Evolutionary conservation across 768 basidiomycete species (phyloP), one percentile per base, ranked within the genome.

Genomic region (Kwoniella botswanensis): DNA sequence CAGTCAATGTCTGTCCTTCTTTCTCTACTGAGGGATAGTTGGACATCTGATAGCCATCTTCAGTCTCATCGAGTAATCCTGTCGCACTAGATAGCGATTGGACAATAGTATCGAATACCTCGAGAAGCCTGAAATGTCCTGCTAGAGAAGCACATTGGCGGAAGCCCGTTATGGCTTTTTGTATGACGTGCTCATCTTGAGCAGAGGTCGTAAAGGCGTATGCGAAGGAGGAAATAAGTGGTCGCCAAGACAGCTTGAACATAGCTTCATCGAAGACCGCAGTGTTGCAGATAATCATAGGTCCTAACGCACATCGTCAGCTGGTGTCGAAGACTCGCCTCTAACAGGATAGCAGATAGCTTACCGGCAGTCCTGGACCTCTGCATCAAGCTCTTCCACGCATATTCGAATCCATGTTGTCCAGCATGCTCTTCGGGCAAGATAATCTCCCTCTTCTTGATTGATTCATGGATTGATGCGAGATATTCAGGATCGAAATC

Each of bases 401-500:
- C 96, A 82, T 96, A 97, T 76, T 98, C 97, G 81, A 99, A 99
- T 10, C 97, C 97, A 56, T 96, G 88, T 79, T 93, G 93, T 1
- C 96, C 97, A 10, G 90, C 92, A 78, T 99, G 97, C 76, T 99
- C 97, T 84, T 98, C 94, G 0, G 97, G 96, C 90, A 99, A 91
- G 61, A 98, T 88, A 65, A 99, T 98, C 85, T 99, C 97, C 54
- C 90, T 87, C 84, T 92, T 94, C 63, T 92, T 89, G 77, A 99
- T 97, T 1, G 93, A 94, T 75, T 98, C 94, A 74, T 93, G 98
- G 63, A 98, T 93, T 55, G 87, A 87, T 86, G 90, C 89, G 80
- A 99, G 85, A 83, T 92, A 98, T 72, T 93, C 93, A 0, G 89
- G 82, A 3, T 92, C 88, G 77, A 98, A 99, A 77, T 97, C 89